A percentile compares a stretch with the other conserved stretches of the same genome.
These are phyloP conservation scores for Conoideocrella luteorostrata DNA, from an alignment of 2,329 filamentous ascomycete species.

Conservation along the genomic window DNA sequence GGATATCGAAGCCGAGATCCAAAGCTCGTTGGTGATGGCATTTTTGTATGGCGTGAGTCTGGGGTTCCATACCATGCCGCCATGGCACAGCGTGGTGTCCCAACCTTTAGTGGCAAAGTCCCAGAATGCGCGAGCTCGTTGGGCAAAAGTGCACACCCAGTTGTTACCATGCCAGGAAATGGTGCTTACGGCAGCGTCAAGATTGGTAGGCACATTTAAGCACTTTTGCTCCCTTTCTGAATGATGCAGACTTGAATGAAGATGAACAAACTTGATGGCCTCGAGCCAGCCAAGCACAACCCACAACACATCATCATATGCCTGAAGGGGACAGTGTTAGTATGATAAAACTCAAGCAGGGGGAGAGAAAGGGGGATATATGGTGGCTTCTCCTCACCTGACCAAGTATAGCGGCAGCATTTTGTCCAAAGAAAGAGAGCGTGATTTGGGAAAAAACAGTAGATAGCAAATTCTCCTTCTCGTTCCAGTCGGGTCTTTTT, in stretches of 20 bases:
- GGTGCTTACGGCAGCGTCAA: conserved; percentile 17
- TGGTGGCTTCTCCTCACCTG: conserved; percentile 30
- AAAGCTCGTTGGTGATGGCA: conserved; percentile 90
- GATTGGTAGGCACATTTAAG: conserved; percentile 6
- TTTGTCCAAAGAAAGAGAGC: conserved; percentile 81
- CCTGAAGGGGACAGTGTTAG: conserved; percentile 38
- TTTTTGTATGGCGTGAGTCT: conserved; percentile 83
- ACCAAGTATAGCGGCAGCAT: conserved; percentile 65
- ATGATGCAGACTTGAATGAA: conserved; percentile 62
- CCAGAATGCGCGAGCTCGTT: conserved; percentile 80
- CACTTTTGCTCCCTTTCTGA: conserved; percentile 15
- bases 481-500: conserved; percentile 34
- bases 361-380: neutral
- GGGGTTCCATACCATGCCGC: conserved; percentile 90
- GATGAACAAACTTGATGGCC: conserved; percentile 65
- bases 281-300: conserved; percentile 90
- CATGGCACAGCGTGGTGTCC: conserved; percentile 73
- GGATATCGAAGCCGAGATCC: conserved; percentile 71
- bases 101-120: conserved; percentile 72
- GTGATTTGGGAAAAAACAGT: conserved; percentile 72
- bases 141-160: conserved; percentile 71
- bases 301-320: conserved; percentile 94
- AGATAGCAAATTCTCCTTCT: conserved; percentile 73
- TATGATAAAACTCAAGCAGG: neutral
- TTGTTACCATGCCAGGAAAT: conserved; percentile 68